A percentile compares a stretch with the other conserved stretches of the same genome.
phyloP scores from a whole-genome alignment of 2,329 filamentous ascomycete species.

The Aspergillus ochraceoroseus region DNA sequence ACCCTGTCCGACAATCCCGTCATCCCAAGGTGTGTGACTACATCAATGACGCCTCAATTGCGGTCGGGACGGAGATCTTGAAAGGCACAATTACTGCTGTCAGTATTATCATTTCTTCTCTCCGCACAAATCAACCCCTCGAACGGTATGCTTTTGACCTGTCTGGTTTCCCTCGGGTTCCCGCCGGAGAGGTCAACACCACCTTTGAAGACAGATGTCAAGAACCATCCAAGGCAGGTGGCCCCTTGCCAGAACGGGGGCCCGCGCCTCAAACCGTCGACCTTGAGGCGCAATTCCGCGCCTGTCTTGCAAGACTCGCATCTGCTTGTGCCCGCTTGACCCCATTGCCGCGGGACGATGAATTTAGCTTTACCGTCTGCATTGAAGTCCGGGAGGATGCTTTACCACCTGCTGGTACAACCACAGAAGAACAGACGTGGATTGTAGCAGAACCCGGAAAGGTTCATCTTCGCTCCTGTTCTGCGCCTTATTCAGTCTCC shows the following conservation, averaged over 20 bases:
- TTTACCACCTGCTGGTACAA: constrained; percentile 45
- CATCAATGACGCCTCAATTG: constrained; percentile 73
- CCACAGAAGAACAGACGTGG: constrained; percentile 54
- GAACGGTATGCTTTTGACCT: constrained; percentile 60
- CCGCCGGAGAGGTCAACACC: constrained; percentile 46
- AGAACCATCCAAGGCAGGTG: constrained; percentile 32
- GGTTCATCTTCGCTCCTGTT: constrained; percentile 38
- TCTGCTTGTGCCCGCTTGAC: constrained; percentile 43
- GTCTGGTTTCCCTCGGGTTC: constrained; percentile 51
- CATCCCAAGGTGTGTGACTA: constrained; percentile 82
- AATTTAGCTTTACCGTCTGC: constrained; percentile 48
- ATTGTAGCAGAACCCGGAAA: constrained; percentile 54
- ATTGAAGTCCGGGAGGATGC: constrained; percentile 47
- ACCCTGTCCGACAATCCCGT: constrained; percentile 76
- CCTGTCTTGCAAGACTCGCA: constrained; percentile 43
- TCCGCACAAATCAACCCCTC: constrained; percentile 49
- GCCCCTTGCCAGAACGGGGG: constrained; percentile 26
- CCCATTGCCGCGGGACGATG: constrained; percentile 44
- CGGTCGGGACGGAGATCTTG: constrained; percentile 65
- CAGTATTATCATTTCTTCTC: constrained; percentile 53
- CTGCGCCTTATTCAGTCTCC: constrained; percentile 39
- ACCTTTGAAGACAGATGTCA: constrained; percentile 46
- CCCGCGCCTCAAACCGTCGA: constrained; percentile 36
- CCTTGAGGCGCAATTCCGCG: constrained; percentile 48
- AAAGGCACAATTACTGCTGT: constrained; percentile 53